phyloP scores from a whole-genome alignment of 208 protist species.

The Acanthamoeba triangularis region DNA sequence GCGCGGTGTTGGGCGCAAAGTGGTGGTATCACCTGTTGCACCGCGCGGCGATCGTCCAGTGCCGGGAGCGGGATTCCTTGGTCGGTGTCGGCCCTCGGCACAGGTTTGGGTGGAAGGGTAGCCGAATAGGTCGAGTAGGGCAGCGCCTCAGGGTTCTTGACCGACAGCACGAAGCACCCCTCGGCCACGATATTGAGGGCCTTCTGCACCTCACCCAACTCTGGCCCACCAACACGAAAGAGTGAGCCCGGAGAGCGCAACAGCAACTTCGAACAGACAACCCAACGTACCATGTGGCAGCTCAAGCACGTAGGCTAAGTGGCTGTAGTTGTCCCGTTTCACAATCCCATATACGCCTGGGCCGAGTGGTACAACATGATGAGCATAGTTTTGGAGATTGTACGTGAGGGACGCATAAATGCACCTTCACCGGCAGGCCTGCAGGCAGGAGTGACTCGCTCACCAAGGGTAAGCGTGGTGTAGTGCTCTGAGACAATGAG shows the following conservation, averaged over 20 bases:
- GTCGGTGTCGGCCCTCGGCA: not conserved
- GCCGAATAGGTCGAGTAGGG: slow-evolving; percentile 12
- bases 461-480: slow-evolving; percentile 18
- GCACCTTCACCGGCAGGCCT: slow-evolving; percentile 9
- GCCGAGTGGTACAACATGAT: not conserved
- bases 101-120: not conserved
- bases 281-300: not conserved
- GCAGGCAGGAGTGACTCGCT: not conserved
- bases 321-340: slow-evolving; percentile 39
- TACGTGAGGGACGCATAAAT: not conserved
- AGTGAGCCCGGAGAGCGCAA: not conserved
- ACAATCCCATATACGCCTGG: slow-evolving; percentile 20
- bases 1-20: not conserved
- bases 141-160: slow-evolving; percentile 41
- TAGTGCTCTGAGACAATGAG: slow-evolving; percentile 59
- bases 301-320: slow-evolving; percentile 40
- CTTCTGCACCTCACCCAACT: slow-evolving; percentile 40
- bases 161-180: slow-evolving; percentile 58
- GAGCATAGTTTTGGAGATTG: not conserved
- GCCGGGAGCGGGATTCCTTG: slow-evolving; percentile 33
- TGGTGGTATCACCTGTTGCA: not conserved
- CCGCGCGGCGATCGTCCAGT: slow-evolving; percentile 18
- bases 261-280: not conserved
- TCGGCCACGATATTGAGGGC: slow-evolving; percentile 56
- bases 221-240: not conserved